A percentile compares a stretch with the other conserved stretches of the same genome.
These are phyloP conservation scores for Apium graveolens DNA, from an alignment of 129 eudicot species.

Conservation along the genomic window DNA sequence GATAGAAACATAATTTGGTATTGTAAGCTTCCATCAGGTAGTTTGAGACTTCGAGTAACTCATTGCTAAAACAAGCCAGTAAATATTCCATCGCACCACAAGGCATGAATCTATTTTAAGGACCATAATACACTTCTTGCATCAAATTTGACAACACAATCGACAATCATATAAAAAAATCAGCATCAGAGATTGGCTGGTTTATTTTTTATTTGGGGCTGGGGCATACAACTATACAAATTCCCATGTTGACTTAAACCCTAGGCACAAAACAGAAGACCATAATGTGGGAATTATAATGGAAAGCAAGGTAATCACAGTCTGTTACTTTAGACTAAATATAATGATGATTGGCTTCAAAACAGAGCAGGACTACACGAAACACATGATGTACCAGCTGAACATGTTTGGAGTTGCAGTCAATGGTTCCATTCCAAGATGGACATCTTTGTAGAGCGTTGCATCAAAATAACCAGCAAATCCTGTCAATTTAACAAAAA, in stretches of 20 bases:
- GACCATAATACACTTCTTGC: not conserved
- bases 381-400: constrained; percentile 64
- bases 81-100: not conserved
- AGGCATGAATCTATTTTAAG: not conserved
- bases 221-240: not conserved
- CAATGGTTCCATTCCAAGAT: constrained; percentile 92
- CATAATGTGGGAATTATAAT: not conserved
- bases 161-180: not conserved
- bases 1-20: not conserved
- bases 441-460: constrained; percentile 86
- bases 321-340: not conserved
- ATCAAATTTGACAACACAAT: not conserved
- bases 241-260: not conserved
- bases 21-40: not conserved
- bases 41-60: not conserved
- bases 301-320: not conserved
- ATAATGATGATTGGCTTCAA: not conserved
- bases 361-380: not conserved
- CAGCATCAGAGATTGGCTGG: not conserved
- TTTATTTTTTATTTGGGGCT: not conserved
- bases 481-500: constrained; percentile 32
- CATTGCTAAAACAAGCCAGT: not conserved
- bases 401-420: constrained; percentile 98
- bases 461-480: constrained; percentile 99
- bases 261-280: not conserved